Base-by-base conservation (phyloP, 148 eudicot genomes). In the Rhododendron vialii region DNA sequence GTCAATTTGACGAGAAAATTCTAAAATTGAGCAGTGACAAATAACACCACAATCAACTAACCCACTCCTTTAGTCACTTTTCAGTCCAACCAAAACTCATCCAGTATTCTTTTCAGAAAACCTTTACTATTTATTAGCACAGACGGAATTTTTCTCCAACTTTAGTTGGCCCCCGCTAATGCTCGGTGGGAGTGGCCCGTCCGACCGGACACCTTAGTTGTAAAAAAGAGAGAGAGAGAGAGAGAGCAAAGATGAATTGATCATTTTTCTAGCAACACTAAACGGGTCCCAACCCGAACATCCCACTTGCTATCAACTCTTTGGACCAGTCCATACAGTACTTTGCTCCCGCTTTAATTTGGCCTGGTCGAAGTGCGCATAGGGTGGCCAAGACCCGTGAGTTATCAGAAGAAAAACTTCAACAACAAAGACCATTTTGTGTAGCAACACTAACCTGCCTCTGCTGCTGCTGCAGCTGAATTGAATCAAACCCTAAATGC, bases 401-500 rank as follows among this genome's bases (percentile, higher is more conserved):
- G 15, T 51, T 51, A 51, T 2, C 1, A 0, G 20, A 4, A 55
- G 7, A 55, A 17, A 55, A 55, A 55, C 7, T 55, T 55, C 57
- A 53, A 17, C 5, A 55, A 47, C 55, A 80, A 7, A 51, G 7
- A 71, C 43, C 28, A 48, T 20, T 47, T 69, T 41, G 8, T 6
- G 22, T 30, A 76, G 76, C 26, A 92, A 88, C 86, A 83, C 92
- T 84, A 86, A 95, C 98, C 90, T 91, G 93, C 61, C 91, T 87
- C 69, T 38, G 38, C 38, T 88, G 92, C 36, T 91, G 93, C 59
- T 89, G 93, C 17, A 89, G 95, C 85, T 94, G 95, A 85, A 88
- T 91, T 88, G 91, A 86, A 91, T 94, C 98, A 83, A 93, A 90
- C 90, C 95, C 98, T 65, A 92, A 80, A 36, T 92, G 92, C 63